phyloP scores from a whole-genome alignment of 805 yeast genomes.

The Candida vaughaniae region DNA sequence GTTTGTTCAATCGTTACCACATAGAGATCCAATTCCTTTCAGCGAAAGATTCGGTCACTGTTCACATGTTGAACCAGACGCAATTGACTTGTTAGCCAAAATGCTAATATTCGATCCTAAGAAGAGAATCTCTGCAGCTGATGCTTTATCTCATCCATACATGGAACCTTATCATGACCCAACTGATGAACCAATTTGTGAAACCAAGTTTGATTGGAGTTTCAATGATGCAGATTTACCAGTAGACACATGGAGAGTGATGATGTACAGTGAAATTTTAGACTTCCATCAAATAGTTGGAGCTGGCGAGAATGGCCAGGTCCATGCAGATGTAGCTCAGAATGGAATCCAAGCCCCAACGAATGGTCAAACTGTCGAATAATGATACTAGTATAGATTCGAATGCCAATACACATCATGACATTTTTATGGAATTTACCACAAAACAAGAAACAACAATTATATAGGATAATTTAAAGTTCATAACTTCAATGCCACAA shows the following conservation, averaged over 20 bases:
- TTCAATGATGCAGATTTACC: conserved; percentile 97
- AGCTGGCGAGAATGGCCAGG: conserved; percentile 23
- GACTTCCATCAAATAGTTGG: conserved; percentile 91
- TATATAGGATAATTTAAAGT: too few species aligned
- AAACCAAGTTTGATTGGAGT: conserved; percentile 93
- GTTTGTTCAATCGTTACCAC: conserved; percentile 91
- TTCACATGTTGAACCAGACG: conserved; percentile 69
- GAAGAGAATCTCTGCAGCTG: conserved; percentile 89
- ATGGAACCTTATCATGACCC: conserved; percentile 96
- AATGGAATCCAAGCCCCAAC: conserved; percentile 28
- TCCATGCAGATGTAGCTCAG: conserved; percentile 23
- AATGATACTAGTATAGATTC: conserved; percentile 2
- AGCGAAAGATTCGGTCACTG: conserved; percentile 71
- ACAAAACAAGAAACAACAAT: too few species aligned
- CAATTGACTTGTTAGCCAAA: conserved; percentile 80
- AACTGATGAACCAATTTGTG: conserved; percentile 93
- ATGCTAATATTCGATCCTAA: conserved; percentile 96
- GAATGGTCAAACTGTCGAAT: conserved; percentile 13
- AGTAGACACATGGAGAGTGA: conserved; percentile 96
- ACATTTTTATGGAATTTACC: too few species aligned
- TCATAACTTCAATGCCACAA: too few species aligned
- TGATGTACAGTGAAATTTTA: conserved; percentile 97
- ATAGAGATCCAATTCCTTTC: conserved; percentile 88
- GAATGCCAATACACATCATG: too few species aligned
- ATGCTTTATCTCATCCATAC: conserved; percentile 87